Evolutionary conservation across 768 basidiomycete species (phyloP), one percentile per base, ranked within the genome.

Genomic region (Lyophyllum shimeji): DNA sequence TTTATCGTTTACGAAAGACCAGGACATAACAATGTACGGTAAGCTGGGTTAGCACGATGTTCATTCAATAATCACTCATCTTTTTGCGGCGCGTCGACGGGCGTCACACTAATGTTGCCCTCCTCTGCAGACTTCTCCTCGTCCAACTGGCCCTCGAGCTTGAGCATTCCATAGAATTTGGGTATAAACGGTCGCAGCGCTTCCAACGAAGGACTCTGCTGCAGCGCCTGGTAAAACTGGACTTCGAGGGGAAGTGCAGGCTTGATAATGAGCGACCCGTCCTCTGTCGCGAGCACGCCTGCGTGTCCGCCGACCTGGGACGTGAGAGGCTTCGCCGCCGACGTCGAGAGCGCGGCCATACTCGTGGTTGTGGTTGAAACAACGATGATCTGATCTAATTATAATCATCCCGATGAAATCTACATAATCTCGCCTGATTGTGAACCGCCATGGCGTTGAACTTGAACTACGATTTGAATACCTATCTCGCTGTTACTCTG

Each of bases 191-290:
- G 78, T 37, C 72, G 76, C 40, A 92, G 76, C 1, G 69, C 62
- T 17, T 71, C 74, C 50, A 84, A 69, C 0, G 60, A 62, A 2
- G 71, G 61, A 60, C 79, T 73, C 5, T 73, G 67, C 5, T 76
- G 72, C 29, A 87, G 68, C 33, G 69, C 60, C 55, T 85, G 80
- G 70, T 95, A 96, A 68, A 95, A 95, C 20, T 74, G 74, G 34
- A 84, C 75, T 65, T 96, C 93, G 34, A 73, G 69, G 0, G 77
- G 78, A 11, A 85, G 71, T 15, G 86, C 82, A 6, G 87, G 83
- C 70, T 96, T 95, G 75, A 94, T 86, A 42, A 96, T 71, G n/a
- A 93, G 82, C 1, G 84, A 85, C 13, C 83, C 85, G 62, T 91
- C 88, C 58, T 85, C 86, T 3, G 82, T 84, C 5, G 83, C 75